Conservation (phyloP, 805 yeast species). For the Starmerella bombicola region DNA sequence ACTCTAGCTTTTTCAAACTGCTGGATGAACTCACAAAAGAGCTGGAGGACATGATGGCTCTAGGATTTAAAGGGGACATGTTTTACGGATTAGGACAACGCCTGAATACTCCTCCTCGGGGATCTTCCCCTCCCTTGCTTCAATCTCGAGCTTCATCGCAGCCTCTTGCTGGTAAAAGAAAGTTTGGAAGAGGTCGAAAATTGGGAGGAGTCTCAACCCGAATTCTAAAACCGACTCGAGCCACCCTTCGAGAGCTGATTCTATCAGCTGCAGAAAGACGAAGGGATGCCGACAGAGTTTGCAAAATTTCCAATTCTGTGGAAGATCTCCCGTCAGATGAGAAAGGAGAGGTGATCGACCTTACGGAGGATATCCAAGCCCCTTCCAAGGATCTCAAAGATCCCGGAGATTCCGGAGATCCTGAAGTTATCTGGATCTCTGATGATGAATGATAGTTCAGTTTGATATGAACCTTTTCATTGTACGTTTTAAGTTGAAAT, state of each 20-base stretch:
- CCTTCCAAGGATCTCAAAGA: constrained; percentile 1
- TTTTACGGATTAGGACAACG: constrained; percentile 39
- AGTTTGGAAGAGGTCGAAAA: constrained; percentile 26
- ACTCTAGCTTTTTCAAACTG: constrained; percentile 50
- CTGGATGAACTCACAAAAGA: constrained; percentile 49
- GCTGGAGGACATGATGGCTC: constrained; percentile 32
- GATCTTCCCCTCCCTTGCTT: neutral
- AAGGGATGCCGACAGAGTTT: constrained; percentile 18
- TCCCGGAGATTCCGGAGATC: no score
- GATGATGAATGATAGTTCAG: no score
- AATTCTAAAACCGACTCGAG: constrained; percentile 29
- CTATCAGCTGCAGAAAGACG: constrained; percentile 55
- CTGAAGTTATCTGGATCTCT: no score
- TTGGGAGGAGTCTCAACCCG: constrained; percentile 30
- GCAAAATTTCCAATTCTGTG: constrained; percentile 12
- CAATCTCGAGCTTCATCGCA: neutral
- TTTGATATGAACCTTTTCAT: no score
- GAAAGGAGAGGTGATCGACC: constrained; percentile 11
- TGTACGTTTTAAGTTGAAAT: no score
- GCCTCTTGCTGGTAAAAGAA: neutral
- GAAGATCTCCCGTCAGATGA: constrained; percentile 8
- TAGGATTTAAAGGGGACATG: constrained; percentile 36
- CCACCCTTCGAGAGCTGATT: constrained; percentile 34
- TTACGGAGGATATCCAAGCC: constrained; percentile 10
- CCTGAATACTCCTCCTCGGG: constrained; percentile 31